These are phyloP conservation scores for Lumnitzera racemosa DNA, from an alignment of 345 rosid genomes.

Conservation along the genomic window DNA sequence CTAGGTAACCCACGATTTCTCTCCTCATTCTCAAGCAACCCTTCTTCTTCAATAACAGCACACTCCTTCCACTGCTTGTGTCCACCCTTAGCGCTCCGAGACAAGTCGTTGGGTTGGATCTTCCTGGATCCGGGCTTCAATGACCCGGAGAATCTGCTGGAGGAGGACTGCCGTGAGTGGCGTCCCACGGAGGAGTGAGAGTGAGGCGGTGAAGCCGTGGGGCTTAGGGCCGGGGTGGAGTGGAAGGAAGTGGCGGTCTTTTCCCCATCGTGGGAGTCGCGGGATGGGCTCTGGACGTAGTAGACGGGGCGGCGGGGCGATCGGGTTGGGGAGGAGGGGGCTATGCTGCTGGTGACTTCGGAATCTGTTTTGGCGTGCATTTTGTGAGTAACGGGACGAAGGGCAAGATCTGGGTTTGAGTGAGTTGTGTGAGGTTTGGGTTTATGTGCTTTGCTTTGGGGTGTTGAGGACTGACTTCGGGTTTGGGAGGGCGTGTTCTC, in stretches of 20 bases:
- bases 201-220: conserved; percentile 88
- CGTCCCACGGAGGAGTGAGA: conserved; percentile 88
- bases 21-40: conserved; percentile 81
- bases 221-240: conserved; percentile 86
- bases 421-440: background rate
- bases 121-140: conserved; percentile 85
- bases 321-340: conserved; percentile 80
- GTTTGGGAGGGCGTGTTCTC: background rate
- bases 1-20: conserved; percentile 60
- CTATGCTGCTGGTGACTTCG: conserved; percentile 90
- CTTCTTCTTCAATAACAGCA: conserved; percentile 87
- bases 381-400: background rate
- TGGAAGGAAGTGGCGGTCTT: conserved; percentile 94
- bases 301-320: conserved; percentile 88
- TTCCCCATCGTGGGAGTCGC: conserved; percentile 98
- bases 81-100: conserved; percentile 32
- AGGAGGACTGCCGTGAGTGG: conserved; percentile 85
- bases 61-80: conserved; percentile 65
- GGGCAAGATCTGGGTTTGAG: background rate
- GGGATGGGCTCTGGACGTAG: conserved; percentile 91
- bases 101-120: conserved; percentile 65
- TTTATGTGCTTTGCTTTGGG: background rate
- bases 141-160: conserved; percentile 88
- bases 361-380: conserved; percentile 99
- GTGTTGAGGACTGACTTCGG: background rate